Evolutionary conservation across 2,329 filamentous ascomycete species (phyloP), one percentile per base, ranked within the genome.

Genomic region (Hypoxylon sp.): DNA sequence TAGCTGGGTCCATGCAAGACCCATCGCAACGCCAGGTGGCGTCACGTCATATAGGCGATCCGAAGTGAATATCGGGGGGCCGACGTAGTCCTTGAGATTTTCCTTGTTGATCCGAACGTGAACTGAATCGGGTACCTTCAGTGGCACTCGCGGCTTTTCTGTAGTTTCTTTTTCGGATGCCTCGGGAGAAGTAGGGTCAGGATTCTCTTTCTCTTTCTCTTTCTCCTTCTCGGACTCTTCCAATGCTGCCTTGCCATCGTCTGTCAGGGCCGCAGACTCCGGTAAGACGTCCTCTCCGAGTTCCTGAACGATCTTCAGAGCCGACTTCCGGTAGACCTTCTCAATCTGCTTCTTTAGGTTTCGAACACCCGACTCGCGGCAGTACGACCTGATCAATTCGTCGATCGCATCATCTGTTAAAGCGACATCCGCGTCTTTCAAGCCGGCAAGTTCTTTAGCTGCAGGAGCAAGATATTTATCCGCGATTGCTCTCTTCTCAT

Each of bases 321-420:
- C 96, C 12, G 95, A 94, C 81, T 99, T 99, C 63, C 96, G 90
- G 81, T 97, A 99, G 2, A 99, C 93, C 83, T 99, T 99, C 79
- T 99, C 96, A 67, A 99, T 99, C 79, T 98, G 95, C 84, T 99
- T 98, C 87, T 99, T 99, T 66, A 99, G 83, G 76, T 99, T 99
- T 71, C 96, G 91, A 7, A 99, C 96, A 73, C 96, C 96, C 45
- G 94, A 97, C 81, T 99, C 96, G 45, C 96, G 92, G 81, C 94
- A 97, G 82, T 99, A 99, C 23, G 93, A 97, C 82, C 98, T 98
- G 83, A 99, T 99, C 46, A 99, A 86, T 80, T 99, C 96, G 75
- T 96, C 91, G 46, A 99, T 96, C 11, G 95, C 96, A 62, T 92
- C 91, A 71, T 94, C 90, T 67, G 89, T 90, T 45, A 99, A 84